A percentile compares a stretch with the other conserved stretches of the same genome.
Conservation (phyloP, 352 stramenopile species). For the Phytopythium montanum region DNA sequence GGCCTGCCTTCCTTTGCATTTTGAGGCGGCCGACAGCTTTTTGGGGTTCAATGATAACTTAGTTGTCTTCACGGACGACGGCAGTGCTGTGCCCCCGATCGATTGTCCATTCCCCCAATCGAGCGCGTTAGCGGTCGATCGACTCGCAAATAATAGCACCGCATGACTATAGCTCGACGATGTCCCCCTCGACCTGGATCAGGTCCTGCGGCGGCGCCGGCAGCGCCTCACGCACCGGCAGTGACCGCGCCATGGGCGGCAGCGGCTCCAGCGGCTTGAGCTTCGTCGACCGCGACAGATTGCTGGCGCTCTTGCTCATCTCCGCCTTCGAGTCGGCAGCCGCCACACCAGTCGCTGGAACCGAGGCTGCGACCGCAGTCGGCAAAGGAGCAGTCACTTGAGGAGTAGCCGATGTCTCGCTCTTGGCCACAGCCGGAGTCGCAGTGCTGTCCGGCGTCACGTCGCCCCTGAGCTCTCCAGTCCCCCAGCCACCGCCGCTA, state of each 20-base stretch:
- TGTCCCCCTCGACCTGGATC: slow-evolving; percentile 53
- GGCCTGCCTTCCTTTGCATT: neutral
- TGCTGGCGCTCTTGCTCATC: slow-evolving; percentile 6
- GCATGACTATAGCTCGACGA: slow-evolving; percentile 43
- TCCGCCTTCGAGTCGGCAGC: slow-evolving; percentile 7
- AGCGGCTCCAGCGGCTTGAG: slow-evolving; percentile 12
- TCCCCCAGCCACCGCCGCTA: neutral
- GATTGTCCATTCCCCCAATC: neutral
- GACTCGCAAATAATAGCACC: neutral
- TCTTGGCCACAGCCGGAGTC: neutral
- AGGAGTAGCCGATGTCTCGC: neutral
- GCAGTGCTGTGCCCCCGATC: no score
- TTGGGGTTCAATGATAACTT: slow-evolving; percentile 2
- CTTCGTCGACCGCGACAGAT: slow-evolving; percentile 18
- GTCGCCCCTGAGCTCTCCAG: neutral
- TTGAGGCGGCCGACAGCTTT: neutral
- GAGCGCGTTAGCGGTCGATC: neutral
- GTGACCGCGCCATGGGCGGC: slow-evolving; percentile 19
- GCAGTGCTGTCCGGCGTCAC: neutral
- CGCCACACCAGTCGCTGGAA: slow-evolving; percentile 10
- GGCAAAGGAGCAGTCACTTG: neutral
- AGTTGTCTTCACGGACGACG: neutral
- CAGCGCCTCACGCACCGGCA: slow-evolving; percentile 31
- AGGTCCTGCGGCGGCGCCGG: slow-evolving; percentile 36
- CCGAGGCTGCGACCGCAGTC: neutral